Percentiles rank a stretch among this genome's conserved stretches.
phyloP scores from a whole-genome alignment of 2,329 filamentous ascomycete genomes.

The Cercospora sp. region DNA sequence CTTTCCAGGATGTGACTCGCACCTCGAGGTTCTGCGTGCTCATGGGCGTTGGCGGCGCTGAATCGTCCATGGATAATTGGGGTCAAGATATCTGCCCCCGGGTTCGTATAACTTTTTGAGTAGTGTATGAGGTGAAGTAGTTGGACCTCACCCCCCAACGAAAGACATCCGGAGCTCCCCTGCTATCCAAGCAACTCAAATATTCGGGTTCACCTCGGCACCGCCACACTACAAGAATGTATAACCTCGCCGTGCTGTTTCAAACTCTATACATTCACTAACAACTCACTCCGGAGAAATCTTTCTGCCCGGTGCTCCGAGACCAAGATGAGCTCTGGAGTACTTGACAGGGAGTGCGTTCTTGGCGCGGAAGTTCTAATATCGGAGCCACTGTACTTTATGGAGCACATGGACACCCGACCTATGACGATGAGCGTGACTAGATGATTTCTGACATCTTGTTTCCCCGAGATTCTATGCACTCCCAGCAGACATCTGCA shows the following conservation, averaged over 20 bases:
- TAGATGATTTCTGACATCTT: background rate
- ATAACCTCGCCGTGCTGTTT: background rate
- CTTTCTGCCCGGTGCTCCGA: too few relatives aligned
- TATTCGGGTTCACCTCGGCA: background rate
- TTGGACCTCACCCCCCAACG: background rate
- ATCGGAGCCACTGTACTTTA: background rate
- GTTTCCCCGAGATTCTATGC: background rate
- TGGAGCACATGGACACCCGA: background rate
- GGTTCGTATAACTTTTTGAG: background rate
- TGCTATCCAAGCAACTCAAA: background rate
- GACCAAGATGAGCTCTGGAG: too few relatives aligned
- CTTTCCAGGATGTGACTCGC: background rate
- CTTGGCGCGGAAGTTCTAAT: background rate
- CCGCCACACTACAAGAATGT: background rate
- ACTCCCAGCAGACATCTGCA: background rate
- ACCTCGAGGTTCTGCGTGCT: background rate
- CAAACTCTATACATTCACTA: background rate
- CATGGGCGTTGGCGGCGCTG: background rate
- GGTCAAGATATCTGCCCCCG: background rate
- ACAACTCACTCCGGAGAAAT: too few relatives aligned
- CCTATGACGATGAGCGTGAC: background rate
- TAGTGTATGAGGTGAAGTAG: background rate
- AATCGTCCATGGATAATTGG: background rate
- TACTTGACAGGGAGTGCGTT: too few relatives aligned
- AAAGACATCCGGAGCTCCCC: background rate